Evolutionary conservation across 805 yeast species (phyloP).

Genomic region (Ascoidea asiatica): DNA sequence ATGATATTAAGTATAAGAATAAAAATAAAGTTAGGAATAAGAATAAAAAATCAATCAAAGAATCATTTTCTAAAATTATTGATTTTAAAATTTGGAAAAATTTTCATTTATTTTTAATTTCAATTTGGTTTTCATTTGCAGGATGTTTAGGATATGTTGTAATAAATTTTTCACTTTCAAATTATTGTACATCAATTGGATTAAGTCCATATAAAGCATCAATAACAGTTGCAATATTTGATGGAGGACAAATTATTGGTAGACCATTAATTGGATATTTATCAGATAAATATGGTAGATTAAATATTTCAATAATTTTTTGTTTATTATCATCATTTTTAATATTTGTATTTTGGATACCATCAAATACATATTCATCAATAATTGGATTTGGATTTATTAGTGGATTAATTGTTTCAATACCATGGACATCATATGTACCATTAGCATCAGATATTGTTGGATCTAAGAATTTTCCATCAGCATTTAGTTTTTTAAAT

Average conservation of each 20-base stretch:
- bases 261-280: constrained; percentile 32
- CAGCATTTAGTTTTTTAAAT: constrained; percentile 25
- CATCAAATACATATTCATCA: constrained; percentile 25
- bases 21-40: too few species aligned
- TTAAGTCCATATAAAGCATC: constrained; percentile 28
- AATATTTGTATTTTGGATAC: constrained; percentile 36
- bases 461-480: constrained; percentile 21
- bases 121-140: constrained; percentile 23
- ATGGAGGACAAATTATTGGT: constrained; percentile 33
- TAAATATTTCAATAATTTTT: constrained; percentile 27
- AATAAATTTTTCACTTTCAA: constrained; percentile 31
- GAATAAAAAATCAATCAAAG: constrained; percentile 16
- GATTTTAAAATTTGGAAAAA: constrained; percentile 17
- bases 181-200: constrained; percentile 36
- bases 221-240: constrained; percentile 28
- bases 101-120: constrained; percentile 20
- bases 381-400: constrained; percentile 28
- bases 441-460: constrained; percentile 27
- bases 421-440: constrained; percentile 27
- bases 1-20: too few species aligned
- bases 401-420: constrained; percentile 32
- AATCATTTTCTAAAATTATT: constrained; percentile 17
- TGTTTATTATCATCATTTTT: constrained; percentile 23
- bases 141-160: constrained; percentile 26
- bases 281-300: constrained; percentile 32